Evolutionary conservation across 345 rosid species (phyloP), one percentile per base, ranked within the genome.

Genomic region (Populus euphratica): DNA sequence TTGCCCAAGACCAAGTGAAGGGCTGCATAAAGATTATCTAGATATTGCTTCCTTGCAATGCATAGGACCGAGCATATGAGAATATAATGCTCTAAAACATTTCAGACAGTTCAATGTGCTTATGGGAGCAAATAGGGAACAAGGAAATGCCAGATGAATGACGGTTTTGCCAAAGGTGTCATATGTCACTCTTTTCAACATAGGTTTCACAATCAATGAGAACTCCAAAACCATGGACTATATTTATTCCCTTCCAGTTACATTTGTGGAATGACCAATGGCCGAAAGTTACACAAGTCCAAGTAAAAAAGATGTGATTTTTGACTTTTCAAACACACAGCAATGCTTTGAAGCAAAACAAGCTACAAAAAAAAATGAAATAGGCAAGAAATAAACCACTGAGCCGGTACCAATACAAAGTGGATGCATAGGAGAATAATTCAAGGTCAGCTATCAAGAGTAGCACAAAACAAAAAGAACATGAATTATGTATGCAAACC

Each of bases 401-500:
- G 38, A 64, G 10, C 33, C 2, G 5, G 62, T 50, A 31, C 6
- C 31, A 36, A 17, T n/a, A 27, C 76, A 35, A 25, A n/a, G 43
- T 47, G 21, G 18, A 43, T 35, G 47, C 39, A 6, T 17, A 43
- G 13, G 20, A 29, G 72, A 68, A 73, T 71, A 68, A 73, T 71
- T 27, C 59, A 63, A 44, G n/a, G 69, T 29, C 35, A 67, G 16
- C 31, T 23, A 67, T 17, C 56, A 38, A 66, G 68, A 31, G 25
- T 27, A 65, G 23, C 49, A 43, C 27, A 47, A 29, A 74, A 69
- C 5, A 75, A 6, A 62, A 41, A 31, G 52, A 10, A 62, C 62
- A 72, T 38, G 27, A 59, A 27, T 81, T 50, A 59, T 52, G 44
- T 59, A 36, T 33, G 41, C 86, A 72, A 83, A 94, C 98, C 97